phyloP scores from a whole-genome alignment of 441 rosid genomes.

The Pelargonium cotyledonis region DNA sequence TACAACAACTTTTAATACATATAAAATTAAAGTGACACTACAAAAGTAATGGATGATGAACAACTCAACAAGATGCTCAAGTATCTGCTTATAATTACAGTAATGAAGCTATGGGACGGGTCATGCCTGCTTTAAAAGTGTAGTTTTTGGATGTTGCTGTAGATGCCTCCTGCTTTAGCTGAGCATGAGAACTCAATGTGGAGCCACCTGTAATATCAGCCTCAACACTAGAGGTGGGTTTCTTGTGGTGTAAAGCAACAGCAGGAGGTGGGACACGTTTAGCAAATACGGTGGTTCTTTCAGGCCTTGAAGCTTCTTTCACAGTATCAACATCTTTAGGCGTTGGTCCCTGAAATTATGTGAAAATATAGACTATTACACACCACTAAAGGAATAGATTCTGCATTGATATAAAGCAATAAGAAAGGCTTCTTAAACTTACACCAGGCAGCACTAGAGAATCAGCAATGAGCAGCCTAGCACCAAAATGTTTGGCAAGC shows the following conservation, averaged over 20 bases:
- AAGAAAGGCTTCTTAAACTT: constrained; percentile 28
- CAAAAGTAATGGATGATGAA: not conserved
- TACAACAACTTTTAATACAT: constrained; percentile 15
- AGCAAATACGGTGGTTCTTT: constrained; percentile 57
- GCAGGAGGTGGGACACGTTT: constrained; percentile 67
- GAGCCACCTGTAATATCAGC: constrained; percentile 96
- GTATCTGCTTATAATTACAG: not conserved
- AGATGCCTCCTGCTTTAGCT: constrained; percentile 83
- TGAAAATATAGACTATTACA: constrained; percentile 1
- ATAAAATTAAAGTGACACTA: constrained; percentile 13
- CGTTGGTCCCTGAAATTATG: constrained; percentile 54
- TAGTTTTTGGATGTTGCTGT: constrained; percentile 88
- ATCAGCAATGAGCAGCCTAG: constrained; percentile 70
- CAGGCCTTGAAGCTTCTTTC: constrained; percentile 69
- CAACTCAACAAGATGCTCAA: not conserved
- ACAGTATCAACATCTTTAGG: constrained; percentile 60
- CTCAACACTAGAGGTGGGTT: constrained; percentile 88
- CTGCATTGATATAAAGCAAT: constrained; percentile 3
- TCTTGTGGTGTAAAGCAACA: constrained; percentile 53
- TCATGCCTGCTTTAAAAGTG: constrained; percentile 74
- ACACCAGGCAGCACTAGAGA: constrained; percentile 94
- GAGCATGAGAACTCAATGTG: constrained; percentile 56
- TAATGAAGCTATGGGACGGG: not conserved
- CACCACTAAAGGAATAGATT: not conserved
- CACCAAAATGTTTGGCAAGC: constrained; percentile 83